These are phyloP conservation scores for Aureobasidium vineae DNA, from an alignment of 2,329 filamentous ascomycete species.

Conservation along the genomic window DNA sequence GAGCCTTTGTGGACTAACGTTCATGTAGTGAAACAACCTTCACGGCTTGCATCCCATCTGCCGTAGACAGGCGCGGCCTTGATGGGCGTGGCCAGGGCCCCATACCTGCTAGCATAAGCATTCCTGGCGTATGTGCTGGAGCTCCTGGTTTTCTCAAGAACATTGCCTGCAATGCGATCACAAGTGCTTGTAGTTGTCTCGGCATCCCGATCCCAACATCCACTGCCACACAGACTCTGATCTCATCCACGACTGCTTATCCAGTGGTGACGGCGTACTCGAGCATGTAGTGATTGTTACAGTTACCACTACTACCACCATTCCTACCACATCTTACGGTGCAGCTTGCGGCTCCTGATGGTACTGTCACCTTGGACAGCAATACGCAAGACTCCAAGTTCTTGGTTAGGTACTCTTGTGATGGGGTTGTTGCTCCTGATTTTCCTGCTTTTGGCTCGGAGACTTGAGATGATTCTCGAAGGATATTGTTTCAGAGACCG, in stretches of 20 bases:
- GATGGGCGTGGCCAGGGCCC: neutral
- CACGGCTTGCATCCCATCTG: constrained; percentile 7
- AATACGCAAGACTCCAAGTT: neutral
- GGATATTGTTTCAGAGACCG: too few species aligned
- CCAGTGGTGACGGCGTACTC: constrained; percentile 15
- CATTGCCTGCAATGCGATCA: constrained; percentile 6
- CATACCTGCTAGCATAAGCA: constrained; percentile 26
- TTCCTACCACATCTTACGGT: neutral
- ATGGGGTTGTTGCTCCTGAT: neutral
- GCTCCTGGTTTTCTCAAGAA: constrained; percentile 25
- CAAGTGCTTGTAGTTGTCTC: neutral
- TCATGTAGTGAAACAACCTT: neutral
- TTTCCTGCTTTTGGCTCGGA: neutral
- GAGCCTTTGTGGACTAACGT: neutral
- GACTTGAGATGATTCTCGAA: neutral
- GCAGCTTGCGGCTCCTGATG: constrained; percentile 1
- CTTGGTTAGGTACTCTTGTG: constrained; percentile 19
- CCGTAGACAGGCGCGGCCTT: neutral
- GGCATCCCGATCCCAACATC: constrained; percentile 29
- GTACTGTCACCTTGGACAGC: constrained; percentile 14
- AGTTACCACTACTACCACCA: neutral
- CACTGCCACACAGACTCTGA: constrained; percentile 26
- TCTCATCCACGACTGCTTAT: constrained; percentile 30
- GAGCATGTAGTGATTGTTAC: neutral
- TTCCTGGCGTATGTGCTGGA: constrained; percentile 22